phyloP scores from a whole-genome alignment of 768 basidiomycete species.

The Mycena metata region DNA sequence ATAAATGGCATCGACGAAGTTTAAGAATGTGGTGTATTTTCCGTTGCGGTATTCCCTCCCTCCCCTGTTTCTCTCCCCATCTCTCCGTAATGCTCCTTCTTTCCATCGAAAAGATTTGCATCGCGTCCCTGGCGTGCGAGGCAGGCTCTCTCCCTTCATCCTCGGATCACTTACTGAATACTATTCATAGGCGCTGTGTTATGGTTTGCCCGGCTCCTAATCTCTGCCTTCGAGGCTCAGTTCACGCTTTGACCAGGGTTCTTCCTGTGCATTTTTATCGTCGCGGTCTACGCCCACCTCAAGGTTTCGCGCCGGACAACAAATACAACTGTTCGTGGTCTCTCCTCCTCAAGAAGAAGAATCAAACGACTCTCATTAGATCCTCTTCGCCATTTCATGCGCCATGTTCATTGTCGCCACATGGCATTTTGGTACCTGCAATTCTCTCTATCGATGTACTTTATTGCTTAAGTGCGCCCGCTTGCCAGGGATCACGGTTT shows the following conservation, averaged over 20 bases:
- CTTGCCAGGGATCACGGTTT: constrained; percentile 7
- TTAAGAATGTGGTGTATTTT: background rate
- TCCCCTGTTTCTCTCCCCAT: background rate
- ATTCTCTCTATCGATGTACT: background rate
- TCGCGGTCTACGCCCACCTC: constrained; percentile 12
- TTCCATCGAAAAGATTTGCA: constrained; percentile 7
- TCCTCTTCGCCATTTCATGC: constrained; percentile 20
- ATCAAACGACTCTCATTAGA: background rate
- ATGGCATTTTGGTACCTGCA: constrained; percentile 13
- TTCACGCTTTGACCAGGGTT: constrained; percentile 1
- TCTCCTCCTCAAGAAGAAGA: background rate
- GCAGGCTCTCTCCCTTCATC: background rate
- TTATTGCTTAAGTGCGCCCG: background rate
- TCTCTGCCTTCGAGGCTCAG: too few species aligned
- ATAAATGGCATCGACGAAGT: too few species aligned
- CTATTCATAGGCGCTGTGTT: constrained; percentile 12
- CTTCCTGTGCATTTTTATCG: constrained; percentile 10
- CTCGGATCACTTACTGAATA: too few species aligned
- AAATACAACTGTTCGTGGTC: background rate
- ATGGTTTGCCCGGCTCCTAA: constrained; percentile 22
- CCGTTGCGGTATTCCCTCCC: background rate
- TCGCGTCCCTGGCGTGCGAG: constrained; percentile 14
- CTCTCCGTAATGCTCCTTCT: constrained; percentile 17
- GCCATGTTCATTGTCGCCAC: constrained; percentile 19
- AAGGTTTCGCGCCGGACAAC: constrained; percentile 10